Evolutionary conservation across 768 basidiomycete species (phyloP), one percentile per base, ranked within the genome.

Genomic region (Boletus subcaerulescens): DNA sequence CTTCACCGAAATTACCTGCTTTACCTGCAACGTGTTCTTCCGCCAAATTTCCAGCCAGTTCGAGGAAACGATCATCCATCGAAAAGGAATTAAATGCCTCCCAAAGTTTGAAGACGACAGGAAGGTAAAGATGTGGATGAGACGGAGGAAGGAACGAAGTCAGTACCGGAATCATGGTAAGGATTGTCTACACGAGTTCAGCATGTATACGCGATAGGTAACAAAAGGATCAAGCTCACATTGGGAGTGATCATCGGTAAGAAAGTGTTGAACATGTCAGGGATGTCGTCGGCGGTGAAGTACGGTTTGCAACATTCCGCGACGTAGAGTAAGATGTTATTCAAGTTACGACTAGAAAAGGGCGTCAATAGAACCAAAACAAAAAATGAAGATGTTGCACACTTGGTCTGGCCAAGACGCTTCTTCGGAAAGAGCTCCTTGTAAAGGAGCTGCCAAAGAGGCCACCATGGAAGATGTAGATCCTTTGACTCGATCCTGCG

Each of bases 351-450:
- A 51, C 82, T 81, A 57, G 42, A 47, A 35, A 49, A 24, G 24
- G 17, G n/a, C 29, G 35, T 60, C 54, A 60, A 53, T 42, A 40
- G 48, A 48, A 45, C 32, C 45, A 47, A 29, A 51, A 31, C n/a
- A 42, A 32, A 32, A 6, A 7, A 48, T 22, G n/a, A 22, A 20
- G 35, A 56, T 47, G 12, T 42, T n/a, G 69, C 82, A 63, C 69
- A 88, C 85, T 80, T 77, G 24, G 76, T 66, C 56, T 87, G 85
- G 20, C 79, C 74, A 18, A 82, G 74, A 60, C 84, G 77, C 51
- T 80, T 78, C 71, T 87, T 89, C 6, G 83, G 82, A 80, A 86
- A 89, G 0, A 92, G 65, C 60, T 92, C 90, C 67, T 83, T 87
- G 71, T 86, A 77, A 29, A 93, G 70, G 24, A 77, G 74, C 15